phyloP scores from a whole-genome alignment of 2,329 filamentous ascomycete genomes.

The Dryadomyces quercivorus region DNA sequence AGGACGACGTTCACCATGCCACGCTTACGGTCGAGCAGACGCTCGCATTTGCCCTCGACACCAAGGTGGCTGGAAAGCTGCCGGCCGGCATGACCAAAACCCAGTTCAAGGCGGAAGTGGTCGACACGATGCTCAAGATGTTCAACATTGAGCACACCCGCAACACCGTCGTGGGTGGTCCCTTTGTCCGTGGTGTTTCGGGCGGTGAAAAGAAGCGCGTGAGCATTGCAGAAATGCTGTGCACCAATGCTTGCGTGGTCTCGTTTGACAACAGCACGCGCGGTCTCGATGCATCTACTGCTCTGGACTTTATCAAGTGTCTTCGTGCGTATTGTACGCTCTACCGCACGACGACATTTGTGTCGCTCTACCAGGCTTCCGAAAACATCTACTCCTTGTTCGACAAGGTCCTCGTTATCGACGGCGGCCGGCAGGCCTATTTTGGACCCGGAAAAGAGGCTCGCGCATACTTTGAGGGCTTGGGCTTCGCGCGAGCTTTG shows the following conservation, averaged over 20 bases:
- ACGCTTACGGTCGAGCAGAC: conserved; percentile 84
- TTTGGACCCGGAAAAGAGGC: conserved; percentile 59
- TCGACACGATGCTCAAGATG: conserved; percentile 70
- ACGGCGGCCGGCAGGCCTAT: conserved; percentile 63
- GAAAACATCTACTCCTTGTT: conserved; percentile 71
- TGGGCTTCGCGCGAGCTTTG: conserved; percentile 64
- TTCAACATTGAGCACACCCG: conserved; percentile 88
- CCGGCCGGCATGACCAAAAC: conserved; percentile 57
- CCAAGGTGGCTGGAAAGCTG: conserved; percentile 71
- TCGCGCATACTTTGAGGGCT: conserved; percentile 59
- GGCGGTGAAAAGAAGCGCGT: conserved; percentile 73
- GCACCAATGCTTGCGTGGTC: conserved; percentile 57
- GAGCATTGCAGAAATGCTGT: conserved; percentile 73
- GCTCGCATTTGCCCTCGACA: conserved; percentile 71
- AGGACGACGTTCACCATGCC: conserved; percentile 71
- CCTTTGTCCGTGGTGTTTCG: conserved; percentile 67
- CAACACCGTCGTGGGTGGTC: conserved; percentile 74
- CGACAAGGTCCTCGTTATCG: conserved; percentile 76
- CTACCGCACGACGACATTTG: conserved; percentile 73
- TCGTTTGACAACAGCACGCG: conserved; percentile 60
- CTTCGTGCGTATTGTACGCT: conserved; percentile 73
- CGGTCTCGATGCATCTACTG: conserved; percentile 43
- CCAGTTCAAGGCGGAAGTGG: conserved; percentile 62
- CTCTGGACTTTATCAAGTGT: conserved; percentile 43
- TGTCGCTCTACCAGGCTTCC: conserved; percentile 75